Evolutionary conservation across 345 rosid species (phyloP), one percentile per base, ranked within the genome.

Genomic region (Eucalyptus tenuipes): DNA sequence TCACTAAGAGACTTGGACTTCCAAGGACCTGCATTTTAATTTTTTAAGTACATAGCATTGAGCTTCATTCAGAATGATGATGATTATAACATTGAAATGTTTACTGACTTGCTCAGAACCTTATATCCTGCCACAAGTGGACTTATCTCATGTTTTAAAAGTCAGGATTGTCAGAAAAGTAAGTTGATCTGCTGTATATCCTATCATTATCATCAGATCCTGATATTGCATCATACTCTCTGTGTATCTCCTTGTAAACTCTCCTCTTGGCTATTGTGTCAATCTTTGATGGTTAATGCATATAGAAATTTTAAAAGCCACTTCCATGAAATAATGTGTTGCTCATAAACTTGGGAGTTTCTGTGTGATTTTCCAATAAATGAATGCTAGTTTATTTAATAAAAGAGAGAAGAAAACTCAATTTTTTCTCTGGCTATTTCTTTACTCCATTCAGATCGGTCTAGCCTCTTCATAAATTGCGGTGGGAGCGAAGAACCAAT

Each of bases 401-500:
- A 29, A 61, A 5, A 61, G 8, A 61, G 13, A 61, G 71, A 64
- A 64, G 71, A 64, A 64, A 42, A 57, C 57, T 48, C 3, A 9
- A 61, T 24, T n/a, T 66, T 66, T 44, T 66, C 18, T 45, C 10
- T 44, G 79, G 45, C 13, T 45, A 13, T 71, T 71, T 20, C 79
- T 48, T 48, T 31, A 31, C 6, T n/a, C 64, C 47, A 80, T 88
- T 40, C 93, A 91, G 93, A 86, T 49, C 64, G 27, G 81, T 68
- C 90, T 49, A 82, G 71, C 33, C 91, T 93, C 86, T 88, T 89
- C 85, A 93, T 93, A 87, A 93, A 93, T 84, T 94, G 93, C 22
- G 95, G 96, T 6, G 94, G 94, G 4, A 33, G 42, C 31, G 85
- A 87, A 81, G 89, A 50, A 3, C n/a, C n/a, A 8, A 59, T 53